A percentile compares a stretch with the other conserved stretches of the same genome.
Evolutionary conservation across 169 alveolate genomes (phyloP).

Genomic region (Cryptosporidium ryanae): DNA sequence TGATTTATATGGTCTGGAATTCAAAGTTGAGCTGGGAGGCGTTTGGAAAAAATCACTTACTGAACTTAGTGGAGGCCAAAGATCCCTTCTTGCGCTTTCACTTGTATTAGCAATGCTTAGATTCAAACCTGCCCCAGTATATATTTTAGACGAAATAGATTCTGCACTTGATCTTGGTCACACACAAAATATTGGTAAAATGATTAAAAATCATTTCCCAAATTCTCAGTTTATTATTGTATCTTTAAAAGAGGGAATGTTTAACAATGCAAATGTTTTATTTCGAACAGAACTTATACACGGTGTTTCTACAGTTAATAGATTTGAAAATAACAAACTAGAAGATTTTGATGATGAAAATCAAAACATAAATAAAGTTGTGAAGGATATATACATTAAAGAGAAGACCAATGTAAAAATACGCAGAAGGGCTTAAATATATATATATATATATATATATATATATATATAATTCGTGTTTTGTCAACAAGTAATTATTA

Average conservation of each 20-base stretch:
- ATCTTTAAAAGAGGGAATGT: slow-evolving; percentile 97
- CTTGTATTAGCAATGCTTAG: slow-evolving; percentile 95
- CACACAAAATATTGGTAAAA: slow-evolving; percentile 97
- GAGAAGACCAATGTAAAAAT: slow-evolving; percentile 12
- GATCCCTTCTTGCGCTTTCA: slow-evolving; percentile 97
- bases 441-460: too few relatives aligned
- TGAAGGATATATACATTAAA: neutral
- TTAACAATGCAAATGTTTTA: slow-evolving; percentile 96
- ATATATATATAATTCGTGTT: too few relatives aligned
- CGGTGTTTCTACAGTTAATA: slow-evolving; percentile 87
- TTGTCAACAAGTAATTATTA: too few relatives aligned
- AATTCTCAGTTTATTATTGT: slow-evolving; percentile 96
- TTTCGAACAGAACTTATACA: slow-evolving; percentile 93
- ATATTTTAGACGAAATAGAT: slow-evolving; percentile 99
- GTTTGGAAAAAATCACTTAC: slow-evolving; percentile 94
- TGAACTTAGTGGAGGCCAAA: slow-evolving; percentile 95
- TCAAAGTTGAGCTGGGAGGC: slow-evolving; percentile 91
- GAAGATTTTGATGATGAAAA: slow-evolving; percentile 60
- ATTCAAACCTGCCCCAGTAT: slow-evolving; percentile 98
- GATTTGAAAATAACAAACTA: slow-evolving; percentile 76
- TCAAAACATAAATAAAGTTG: slow-evolving; percentile 5
- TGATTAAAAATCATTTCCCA: slow-evolving; percentile 97
- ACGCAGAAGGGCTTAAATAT: slow-evolving; percentile 18
- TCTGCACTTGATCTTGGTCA: slow-evolving; percentile 99
- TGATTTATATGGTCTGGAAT: slow-evolving; percentile 82